Evolutionary conservation across 306 rosid genomes (phyloP).

Genomic region (Vigna unguiculata): DNA sequence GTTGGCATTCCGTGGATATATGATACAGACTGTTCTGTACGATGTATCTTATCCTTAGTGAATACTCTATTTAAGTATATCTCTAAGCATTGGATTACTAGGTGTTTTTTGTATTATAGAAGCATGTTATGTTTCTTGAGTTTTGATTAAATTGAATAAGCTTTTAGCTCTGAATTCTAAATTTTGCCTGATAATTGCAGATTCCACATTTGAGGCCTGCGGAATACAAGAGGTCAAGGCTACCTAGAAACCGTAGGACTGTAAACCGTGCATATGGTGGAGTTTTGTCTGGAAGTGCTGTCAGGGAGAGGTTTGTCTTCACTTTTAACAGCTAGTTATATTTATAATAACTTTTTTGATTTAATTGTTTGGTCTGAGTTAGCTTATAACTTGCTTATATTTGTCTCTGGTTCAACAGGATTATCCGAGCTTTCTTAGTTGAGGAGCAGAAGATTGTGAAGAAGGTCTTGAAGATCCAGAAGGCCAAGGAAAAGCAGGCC

Average conservation of each 20-base stretch:
- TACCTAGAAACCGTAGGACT: constrained; percentile 77
- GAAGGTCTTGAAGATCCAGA: constrained; percentile 84
- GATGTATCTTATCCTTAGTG: constrained; percentile 1
- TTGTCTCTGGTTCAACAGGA: constrained; percentile 47
- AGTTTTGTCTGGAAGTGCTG: constrained; percentile 77
- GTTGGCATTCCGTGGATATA: neutral
- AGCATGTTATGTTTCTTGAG: neutral
- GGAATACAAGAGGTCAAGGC: constrained; percentile 77
- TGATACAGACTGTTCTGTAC: neutral
- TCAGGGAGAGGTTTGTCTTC: constrained; percentile 73
- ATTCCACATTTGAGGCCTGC: constrained; percentile 84
- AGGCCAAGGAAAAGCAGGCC: constrained; percentile 71
- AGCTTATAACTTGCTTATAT: neutral
- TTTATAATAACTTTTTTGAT: neutral
- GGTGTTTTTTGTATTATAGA: neutral
- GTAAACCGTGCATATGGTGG: constrained; percentile 82
- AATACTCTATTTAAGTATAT: neutral
- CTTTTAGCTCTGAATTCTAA: neutral
- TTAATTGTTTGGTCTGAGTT: neutral
- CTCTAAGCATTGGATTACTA: neutral
- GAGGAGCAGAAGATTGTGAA: constrained; percentile 86
- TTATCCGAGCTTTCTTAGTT: constrained; percentile 74
- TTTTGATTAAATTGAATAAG: neutral
- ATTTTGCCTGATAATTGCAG: constrained; percentile 45
- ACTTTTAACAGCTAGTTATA: neutral